phyloP scores from a whole-genome alignment of 768 basidiomycete species.

The Leccinum olivaceopallidum region DNA sequence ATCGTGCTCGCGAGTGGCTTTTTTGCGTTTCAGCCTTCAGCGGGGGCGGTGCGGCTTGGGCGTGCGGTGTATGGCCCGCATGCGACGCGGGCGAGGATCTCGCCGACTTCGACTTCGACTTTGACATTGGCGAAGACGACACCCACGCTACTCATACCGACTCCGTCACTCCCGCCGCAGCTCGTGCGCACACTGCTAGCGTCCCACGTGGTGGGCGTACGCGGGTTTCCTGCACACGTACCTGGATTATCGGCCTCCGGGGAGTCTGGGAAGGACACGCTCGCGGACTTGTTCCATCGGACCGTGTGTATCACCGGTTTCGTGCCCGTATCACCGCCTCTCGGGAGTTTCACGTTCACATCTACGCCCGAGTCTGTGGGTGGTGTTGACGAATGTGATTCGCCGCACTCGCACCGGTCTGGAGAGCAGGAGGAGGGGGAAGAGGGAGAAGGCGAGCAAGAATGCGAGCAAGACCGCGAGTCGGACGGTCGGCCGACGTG shows the following conservation, averaged over 20 bases:
- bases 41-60: slow-evolving; percentile 22
- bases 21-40: slow-evolving; percentile 19
- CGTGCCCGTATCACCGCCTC: slow-evolving; percentile 28
- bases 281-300: slow-evolving; percentile 40
- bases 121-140: neutral
- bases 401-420: too few relatives aligned
- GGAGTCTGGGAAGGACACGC: slow-evolving; percentile 28
- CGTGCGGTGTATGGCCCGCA: slow-evolving; percentile 25
- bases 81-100: slow-evolving; percentile 1
- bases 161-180: slow-evolving; percentile 36
- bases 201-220: slow-evolving; percentile 22
- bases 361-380: neutral
- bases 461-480: neutral
- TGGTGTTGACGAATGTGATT: neutral
- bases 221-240: slow-evolving; percentile 13
- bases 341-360: neutral
- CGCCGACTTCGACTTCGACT: too few relatives aligned
- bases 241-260: slow-evolving; percentile 21
- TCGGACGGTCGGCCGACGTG: neutral
- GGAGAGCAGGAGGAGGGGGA: neutral
- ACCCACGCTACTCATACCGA: slow-evolving; percentile 6
- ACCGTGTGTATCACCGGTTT: slow-evolving; percentile 49
- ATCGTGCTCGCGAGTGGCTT: slow-evolving; percentile 25
- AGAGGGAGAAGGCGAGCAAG: neutral
- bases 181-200: slow-evolving; percentile 30